Percentiles rank a stretch among this genome's conserved stretches.
Evolutionary conservation across 1,284 basidiomycete species (phyloP).

Genomic region (Ceratobasidium theobromae): DNA sequence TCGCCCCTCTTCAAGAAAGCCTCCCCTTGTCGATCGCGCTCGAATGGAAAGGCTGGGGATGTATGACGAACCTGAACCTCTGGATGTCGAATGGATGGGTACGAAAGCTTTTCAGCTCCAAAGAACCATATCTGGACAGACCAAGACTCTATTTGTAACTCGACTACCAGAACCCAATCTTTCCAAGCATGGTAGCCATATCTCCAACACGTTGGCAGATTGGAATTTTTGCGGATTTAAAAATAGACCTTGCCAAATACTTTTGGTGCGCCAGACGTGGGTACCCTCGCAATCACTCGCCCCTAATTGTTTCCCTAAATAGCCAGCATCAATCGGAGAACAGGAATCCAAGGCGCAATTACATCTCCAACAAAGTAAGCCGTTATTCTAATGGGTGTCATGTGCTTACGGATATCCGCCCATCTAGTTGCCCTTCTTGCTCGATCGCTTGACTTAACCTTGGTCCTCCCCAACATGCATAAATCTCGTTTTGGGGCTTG

Average conservation of each 20-base stretch:
- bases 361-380: constrained; percentile 26
- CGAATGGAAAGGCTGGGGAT: constrained; percentile 19
- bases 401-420: neutral
- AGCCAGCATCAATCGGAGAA: constrained; percentile 21
- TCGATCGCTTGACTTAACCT: constrained; percentile 17
- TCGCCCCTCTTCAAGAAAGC: neutral
- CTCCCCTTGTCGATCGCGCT: constrained; percentile 1
- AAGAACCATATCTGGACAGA: too few species aligned
- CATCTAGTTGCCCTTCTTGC: constrained; percentile 16
- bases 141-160: neutral
- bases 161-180: constrained; percentile 7
- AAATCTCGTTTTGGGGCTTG: constrained; percentile 31
- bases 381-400: neutral
- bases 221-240: neutral
- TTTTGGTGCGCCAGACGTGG: neutral
- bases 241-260: neutral
- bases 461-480: constrained; percentile 29
- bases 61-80: constrained; percentile 19
- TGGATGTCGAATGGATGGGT: constrained; percentile 12
- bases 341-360: constrained; percentile 22
- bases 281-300: neutral
- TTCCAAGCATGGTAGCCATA: neutral
- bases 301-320: neutral
- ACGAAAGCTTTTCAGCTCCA: too few species aligned
- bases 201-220: neutral